These are phyloP conservation scores for Chaetomium fimeti DNA, from an alignment of 495 filamentous ascomycete genomes.

Conservation along the genomic window DNA sequence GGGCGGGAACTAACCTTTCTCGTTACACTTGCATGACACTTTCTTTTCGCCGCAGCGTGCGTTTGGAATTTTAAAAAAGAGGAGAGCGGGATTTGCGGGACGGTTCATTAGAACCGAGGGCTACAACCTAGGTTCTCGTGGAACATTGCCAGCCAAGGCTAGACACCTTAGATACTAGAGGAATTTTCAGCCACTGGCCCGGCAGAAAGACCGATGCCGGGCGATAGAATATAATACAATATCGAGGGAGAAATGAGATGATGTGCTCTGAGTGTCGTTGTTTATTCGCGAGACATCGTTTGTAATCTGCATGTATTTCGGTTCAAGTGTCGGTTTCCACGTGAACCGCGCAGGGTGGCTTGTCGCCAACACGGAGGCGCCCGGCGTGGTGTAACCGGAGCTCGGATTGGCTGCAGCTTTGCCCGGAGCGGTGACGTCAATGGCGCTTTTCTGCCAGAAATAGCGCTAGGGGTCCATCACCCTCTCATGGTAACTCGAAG, in stretches of 20 bases:
- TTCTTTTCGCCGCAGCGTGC: constrained; percentile 6
- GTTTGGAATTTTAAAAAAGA: constrained; percentile 7
- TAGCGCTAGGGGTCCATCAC: neutral
- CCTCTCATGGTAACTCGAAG: neutral
- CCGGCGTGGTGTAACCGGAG: constrained; percentile 1
- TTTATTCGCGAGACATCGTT: no score
- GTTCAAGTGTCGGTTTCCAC: no score
- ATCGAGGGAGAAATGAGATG: neutral
- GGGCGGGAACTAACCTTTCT: neutral
- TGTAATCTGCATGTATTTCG: no score
- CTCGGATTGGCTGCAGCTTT: constrained; percentile 3
- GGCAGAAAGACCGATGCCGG: constrained; percentile 13
- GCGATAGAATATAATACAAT: constrained; percentile 24
- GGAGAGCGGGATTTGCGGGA: neutral
- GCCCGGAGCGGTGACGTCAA: constrained; percentile 6
- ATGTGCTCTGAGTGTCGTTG: no score
- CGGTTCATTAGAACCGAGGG: neutral
- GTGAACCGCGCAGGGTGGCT: neutral
- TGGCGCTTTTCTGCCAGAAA: neutral
- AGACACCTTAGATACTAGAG: neutral
- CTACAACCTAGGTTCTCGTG: neutral
- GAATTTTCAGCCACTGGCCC: constrained; percentile 1
- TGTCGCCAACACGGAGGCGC: no score
- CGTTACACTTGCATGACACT: constrained; percentile 3
- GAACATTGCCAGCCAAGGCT: neutral